Conservation (phyloP, 768 basidiomycete species). For the Boletus subcaerulescens region DNA sequence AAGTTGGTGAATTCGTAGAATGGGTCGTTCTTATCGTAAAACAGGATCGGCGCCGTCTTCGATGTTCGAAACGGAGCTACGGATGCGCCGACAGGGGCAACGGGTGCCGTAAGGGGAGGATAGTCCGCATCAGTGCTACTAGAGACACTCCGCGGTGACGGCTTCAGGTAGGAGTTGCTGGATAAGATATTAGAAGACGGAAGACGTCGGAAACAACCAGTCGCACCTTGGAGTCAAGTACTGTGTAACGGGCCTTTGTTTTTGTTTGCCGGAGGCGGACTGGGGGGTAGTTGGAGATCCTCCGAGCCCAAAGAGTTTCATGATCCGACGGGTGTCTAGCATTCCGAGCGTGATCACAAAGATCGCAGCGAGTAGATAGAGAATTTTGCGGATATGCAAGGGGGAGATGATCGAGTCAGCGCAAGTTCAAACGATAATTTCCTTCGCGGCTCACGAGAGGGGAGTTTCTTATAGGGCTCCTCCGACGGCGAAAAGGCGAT, state of each 20-base stretch:
- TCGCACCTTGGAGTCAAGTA: conserved; percentile 21
- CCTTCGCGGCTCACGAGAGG: conserved; percentile 10
- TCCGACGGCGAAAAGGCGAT: conserved; percentile 31
- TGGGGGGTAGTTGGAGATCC: conserved; percentile 26
- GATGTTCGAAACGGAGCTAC: conserved; percentile 26
- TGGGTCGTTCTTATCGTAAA: conserved; percentile 62
- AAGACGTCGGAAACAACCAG: not conserved
- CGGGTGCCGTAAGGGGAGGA: conserved; percentile 33
- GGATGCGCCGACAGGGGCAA: conserved; percentile 27
- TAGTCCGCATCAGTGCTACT: conserved; percentile 21
- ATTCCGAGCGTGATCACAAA: conserved; percentile 27
- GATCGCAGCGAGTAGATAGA: conserved; percentile 19
- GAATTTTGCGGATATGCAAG: conserved; percentile 24
- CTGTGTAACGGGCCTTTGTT: conserved; percentile 24
- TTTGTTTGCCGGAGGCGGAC: conserved; percentile 18
- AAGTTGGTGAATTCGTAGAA: conserved; percentile 76
- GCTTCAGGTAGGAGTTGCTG: conserved; percentile 16
- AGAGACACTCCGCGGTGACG: conserved; percentile 4
- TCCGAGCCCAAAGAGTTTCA: conserved; percentile 32
- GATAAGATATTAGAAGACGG: not conserved
- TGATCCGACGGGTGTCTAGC: conserved; percentile 33
- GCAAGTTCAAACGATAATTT: conserved; percentile 12
- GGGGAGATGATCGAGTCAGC: conserved; percentile 13
- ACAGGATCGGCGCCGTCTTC: conserved; percentile 44
- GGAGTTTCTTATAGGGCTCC: conserved; percentile 25